Percentiles rank a stretch among this genome's conserved stretches.
Conservation (phyloP, 495 filamentous ascomycete genomes). For the Cryomyces minteri region DNA sequence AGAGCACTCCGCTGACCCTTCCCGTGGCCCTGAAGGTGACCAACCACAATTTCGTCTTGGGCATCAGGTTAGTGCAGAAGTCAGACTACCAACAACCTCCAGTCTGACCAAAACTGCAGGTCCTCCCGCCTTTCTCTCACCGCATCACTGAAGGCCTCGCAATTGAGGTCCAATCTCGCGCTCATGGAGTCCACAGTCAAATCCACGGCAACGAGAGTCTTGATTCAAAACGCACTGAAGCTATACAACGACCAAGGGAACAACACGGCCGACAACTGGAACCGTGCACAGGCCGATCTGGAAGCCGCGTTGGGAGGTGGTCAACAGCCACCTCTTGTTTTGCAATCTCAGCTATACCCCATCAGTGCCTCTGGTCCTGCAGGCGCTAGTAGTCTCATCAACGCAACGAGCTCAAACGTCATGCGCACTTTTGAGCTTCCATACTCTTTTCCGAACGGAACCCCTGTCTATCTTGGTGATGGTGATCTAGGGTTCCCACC, state of each 20-base stretch:
- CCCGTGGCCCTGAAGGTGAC: slow-evolving; percentile 34
- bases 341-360: slow-evolving; percentile 51
- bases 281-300: slow-evolving; percentile 34
- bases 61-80: slow-evolving; percentile 30
- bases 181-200: slow-evolving; percentile 52
- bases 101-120: slow-evolving; percentile 12
- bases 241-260: slow-evolving; percentile 41
- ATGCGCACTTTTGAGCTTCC: slow-evolving; percentile 34
- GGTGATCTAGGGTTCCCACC: slow-evolving; percentile 42
- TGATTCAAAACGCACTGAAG: slow-evolving; percentile 42
- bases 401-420: slow-evolving; percentile 31
- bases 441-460: slow-evolving; percentile 35
- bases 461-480: slow-evolving; percentile 37
- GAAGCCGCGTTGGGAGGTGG: slow-evolving; percentile 34
- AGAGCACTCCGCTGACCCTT: too few species aligned
- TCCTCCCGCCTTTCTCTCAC: slow-evolving; percentile 47
- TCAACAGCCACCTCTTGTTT: slow-evolving; percentile 23
- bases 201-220: slow-evolving; percentile 45
- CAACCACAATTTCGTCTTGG: slow-evolving; percentile 54
- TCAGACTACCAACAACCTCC: not conserved
- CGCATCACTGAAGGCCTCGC: slow-evolving; percentile 68
- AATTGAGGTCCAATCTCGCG: slow-evolving; percentile 56
- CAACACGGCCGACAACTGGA: slow-evolving; percentile 34
- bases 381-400: slow-evolving; percentile 32
- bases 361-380: slow-evolving; percentile 36